Conservation (phyloP, 345 rosid genomes). For the Cardamine chenopodiifolia region DNA sequence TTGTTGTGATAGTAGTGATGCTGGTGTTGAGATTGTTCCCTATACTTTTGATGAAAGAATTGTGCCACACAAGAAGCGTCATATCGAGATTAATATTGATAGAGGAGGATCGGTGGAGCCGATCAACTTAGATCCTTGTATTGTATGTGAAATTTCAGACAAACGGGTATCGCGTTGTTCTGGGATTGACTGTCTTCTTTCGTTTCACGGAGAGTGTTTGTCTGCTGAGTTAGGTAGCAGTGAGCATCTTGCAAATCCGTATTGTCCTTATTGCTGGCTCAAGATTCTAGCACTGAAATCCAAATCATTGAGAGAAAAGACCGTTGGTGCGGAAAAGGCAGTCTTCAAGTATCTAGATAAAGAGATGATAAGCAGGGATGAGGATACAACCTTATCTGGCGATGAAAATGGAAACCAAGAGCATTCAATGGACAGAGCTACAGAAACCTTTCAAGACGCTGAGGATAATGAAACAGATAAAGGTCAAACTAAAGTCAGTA, state of each 20-base stretch:
- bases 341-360: slow-evolving; percentile 22
- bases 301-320: slow-evolving; percentile 6
- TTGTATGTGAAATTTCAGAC: slow-evolving; percentile 28
- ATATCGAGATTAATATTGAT: not conserved
- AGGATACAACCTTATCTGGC: not conserved
- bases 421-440: slow-evolving; percentile 2
- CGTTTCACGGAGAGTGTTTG: slow-evolving; percentile 35
- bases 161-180: slow-evolving; percentile 15
- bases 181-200: slow-evolving; percentile 26
- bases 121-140: slow-evolving; percentile 29
- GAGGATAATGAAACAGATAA: slow-evolving; percentile 22
- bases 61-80: slow-evolving; percentile 36
- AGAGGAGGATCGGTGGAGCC: not conserved
- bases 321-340: slow-evolving; percentile 17
- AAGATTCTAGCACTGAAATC: not conserved
- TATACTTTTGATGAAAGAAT: slow-evolving; percentile 3
- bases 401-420: slow-evolving; percentile 9
- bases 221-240: not conserved
- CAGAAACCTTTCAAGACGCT: slow-evolving; percentile 25
- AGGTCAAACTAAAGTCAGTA: slow-evolving; percentile 14
- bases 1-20: slow-evolving; percentile 6
- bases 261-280: slow-evolving; percentile 44
- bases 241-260: slow-evolving; percentile 18
- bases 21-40: slow-evolving; percentile 28
- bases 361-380: slow-evolving; percentile 10